Base-by-base conservation (phyloP, 345 rosid genomes). In the Anacardium occidentale region DNA sequence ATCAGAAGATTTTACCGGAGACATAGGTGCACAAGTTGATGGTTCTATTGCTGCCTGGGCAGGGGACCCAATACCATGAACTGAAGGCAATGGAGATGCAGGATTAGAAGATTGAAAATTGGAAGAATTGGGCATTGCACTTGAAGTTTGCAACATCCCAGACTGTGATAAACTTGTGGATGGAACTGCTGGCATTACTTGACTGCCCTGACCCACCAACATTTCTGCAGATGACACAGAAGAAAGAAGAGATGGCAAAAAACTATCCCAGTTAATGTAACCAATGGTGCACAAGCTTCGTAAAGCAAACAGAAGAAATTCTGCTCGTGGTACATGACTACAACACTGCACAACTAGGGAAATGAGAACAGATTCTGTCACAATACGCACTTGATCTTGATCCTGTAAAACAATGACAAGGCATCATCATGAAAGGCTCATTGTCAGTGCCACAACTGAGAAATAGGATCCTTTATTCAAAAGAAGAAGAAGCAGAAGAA, bases 291-390 rank as follows among this genome's bases (percentile, higher is more conserved):
- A 87, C 78, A 95, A 85, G 72, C 86, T 86, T 78, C 88, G 91
- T 63, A 93, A 76, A 47, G 97, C 89, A 87, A 92, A 95, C 66
- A 95, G 96, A 66, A 95, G 90, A 82, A 95, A 95, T 62, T 92
- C 98, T 10, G 99, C 93, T 48, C 93, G 78, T 18, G 98, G 97
- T 54, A 88, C 97, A 80, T 95, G 99, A 75, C 78, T 77, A 76
- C 96, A 86, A 66, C 94, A 92, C 78, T 81, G 91, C 75, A 86
- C 79, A 70, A 91, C 98, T 82, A 91, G 74, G 75, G 90, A 82
- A 83, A 91, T 89, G 76, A 92, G 83, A 63, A 91, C 88, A 40
- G 94, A 82, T 74, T 95, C 99, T 2, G 98, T 86, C 62, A 88
- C 90, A 53, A 88, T 76, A 68, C 88, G 93, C 84, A 92, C 29